Base-by-base conservation (phyloP, 495 filamentous ascomycete species). In the Aspergillus steynii region DNA sequence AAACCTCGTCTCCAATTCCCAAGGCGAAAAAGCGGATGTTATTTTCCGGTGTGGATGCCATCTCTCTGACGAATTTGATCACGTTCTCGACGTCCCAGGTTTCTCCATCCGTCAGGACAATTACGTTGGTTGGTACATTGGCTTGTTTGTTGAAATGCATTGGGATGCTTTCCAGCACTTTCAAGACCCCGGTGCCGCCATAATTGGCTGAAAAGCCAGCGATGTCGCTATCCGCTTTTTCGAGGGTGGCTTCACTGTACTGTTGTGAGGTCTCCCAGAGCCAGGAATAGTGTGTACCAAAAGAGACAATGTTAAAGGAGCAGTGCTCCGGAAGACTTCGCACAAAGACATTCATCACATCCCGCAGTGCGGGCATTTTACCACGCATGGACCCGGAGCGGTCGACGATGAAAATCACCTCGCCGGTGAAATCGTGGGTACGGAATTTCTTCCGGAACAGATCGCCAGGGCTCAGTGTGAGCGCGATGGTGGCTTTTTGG, bases 321-420 rank as follows among this genome's bases (percentile, higher is more conserved):
- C 52, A 46, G 3, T 58, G 2, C 10, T 57, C 25, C 3, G 62
- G 62, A 12, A 65, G 62, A 28, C 58, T 52, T 10, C 53, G 53
- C 14, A 65, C 20, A 46, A 65, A 62, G 26, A 65, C 32, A 3
- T 61, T 49, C 59, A 62, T 37, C 3, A 45, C 53, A n/a, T 46
- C 20, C 5, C 20, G 46, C 10, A 65, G 59, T 20, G 53, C 25
- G 15, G 20, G 12, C 3, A 68, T 69, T 55, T 67, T 69, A 14
- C 4, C 37, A 4, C 27, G 8, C 68, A 69, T 71, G 4, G 68
- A 69, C 5, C 62, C 66, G 9, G 66, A 71, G 6, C 62, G 48
- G 55, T 71, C 65, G 1, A 61, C 68, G 0, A 71, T n/a, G 47
- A 73, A 71, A 1, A 71, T 60, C 14, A 73, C 62, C 47, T 73